phyloP scores from a whole-genome alignment of 305 asterid genomes.

The Fraxinus platypoda region DNA sequence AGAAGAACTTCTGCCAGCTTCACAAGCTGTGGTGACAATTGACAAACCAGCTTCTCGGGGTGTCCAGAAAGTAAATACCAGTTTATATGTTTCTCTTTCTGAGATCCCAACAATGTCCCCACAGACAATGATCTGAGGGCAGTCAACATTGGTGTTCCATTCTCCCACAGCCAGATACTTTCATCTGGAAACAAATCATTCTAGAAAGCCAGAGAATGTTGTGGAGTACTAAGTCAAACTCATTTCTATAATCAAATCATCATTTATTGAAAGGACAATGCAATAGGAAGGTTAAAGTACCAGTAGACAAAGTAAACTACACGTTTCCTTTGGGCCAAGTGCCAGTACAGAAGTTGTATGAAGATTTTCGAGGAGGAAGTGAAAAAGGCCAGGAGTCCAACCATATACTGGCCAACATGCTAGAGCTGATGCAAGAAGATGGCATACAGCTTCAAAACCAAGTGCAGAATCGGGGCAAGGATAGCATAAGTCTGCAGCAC shows the following conservation, averaged over 20 bases:
- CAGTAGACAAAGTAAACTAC: slow-evolving; percentile 84
- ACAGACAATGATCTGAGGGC: slow-evolving; percentile 64
- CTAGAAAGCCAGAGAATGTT: slow-evolving; percentile 47
- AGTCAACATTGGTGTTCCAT: slow-evolving; percentile 75
- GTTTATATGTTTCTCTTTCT: slow-evolving; percentile 67
- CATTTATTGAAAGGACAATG: slow-evolving; percentile 16
- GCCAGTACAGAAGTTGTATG: slow-evolving; percentile 76
- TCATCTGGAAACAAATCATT: slow-evolving; percentile 82
- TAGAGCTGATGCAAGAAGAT: slow-evolving; percentile 83
- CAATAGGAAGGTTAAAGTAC: slow-evolving; percentile 45
- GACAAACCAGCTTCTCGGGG: slow-evolving; percentile 72
- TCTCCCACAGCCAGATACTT: slow-evolving; percentile 84
- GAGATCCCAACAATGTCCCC: slow-evolving; percentile 56
- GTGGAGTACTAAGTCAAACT: slow-evolving; percentile 27
- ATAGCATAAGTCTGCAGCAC: slow-evolving; percentile 61
- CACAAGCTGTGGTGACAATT: slow-evolving; percentile 45
- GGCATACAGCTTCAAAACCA: slow-evolving; percentile 87
- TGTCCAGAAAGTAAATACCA: slow-evolving; percentile 78
- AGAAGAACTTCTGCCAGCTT: slow-evolving; percentile 69
- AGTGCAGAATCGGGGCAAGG: slow-evolving; percentile 74
- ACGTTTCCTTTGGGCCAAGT: slow-evolving; percentile 89
- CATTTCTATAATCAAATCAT: slow-evolving; percentile 19
- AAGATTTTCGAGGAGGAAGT: slow-evolving; percentile 60
- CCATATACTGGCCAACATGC: slow-evolving; percentile 97
- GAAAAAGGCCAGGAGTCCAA: slow-evolving; percentile 95